A percentile compares a stretch with the other conserved stretches of the same genome.
These are phyloP conservation scores for Lactarius indigo DNA, from an alignment of 768 basidiomycete genomes.

Conservation along the genomic window DNA sequence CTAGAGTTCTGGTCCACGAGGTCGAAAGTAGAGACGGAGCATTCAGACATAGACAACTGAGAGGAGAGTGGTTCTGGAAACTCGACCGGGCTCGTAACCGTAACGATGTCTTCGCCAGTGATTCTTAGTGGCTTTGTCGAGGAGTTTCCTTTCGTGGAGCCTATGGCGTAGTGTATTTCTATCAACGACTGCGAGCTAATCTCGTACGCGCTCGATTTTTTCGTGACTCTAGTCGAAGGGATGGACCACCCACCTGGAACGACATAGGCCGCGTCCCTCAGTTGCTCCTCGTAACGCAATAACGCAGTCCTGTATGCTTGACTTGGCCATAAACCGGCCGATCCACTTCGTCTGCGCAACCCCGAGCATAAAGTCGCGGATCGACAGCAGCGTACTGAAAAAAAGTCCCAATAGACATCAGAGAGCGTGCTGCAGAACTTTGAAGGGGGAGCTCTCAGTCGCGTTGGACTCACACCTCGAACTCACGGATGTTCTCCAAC, in stretches of 20 bases:
- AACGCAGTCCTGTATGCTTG: slow-evolving; percentile 22
- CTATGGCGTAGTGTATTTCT: slow-evolving; percentile 28
- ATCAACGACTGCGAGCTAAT: slow-evolving; percentile 26
- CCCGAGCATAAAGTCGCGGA: slow-evolving; percentile 26
- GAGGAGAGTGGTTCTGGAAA: not conserved
- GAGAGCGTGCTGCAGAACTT: not conserved
- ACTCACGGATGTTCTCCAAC: slow-evolving; percentile 26
- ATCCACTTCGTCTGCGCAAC: slow-evolving; percentile 25
- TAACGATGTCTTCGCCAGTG: slow-evolving; percentile 6
- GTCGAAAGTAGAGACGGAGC: not conserved
- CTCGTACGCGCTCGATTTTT: not conserved
- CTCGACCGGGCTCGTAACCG: slow-evolving; percentile 5
- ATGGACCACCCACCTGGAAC: slow-evolving; percentile 21
- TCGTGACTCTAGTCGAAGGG: not conserved
- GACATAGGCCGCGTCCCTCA: slow-evolving; percentile 25
- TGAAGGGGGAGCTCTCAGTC: not conserved
- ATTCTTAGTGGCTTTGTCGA: not conserved
- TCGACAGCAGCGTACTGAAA: slow-evolving; percentile 23
- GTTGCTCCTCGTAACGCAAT: slow-evolving; percentile 14
- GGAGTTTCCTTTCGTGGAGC: not conserved
- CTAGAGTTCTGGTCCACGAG: not conserved
- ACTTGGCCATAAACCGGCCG: slow-evolving; percentile 21
- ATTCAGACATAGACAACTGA: not conserved
- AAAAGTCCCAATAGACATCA: not conserved
- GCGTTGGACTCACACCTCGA: slow-evolving; percentile 22